phyloP scores from a whole-genome alignment of 2,329 filamentous ascomycete genomes.

The Sclerotinia glacialis region DNA sequence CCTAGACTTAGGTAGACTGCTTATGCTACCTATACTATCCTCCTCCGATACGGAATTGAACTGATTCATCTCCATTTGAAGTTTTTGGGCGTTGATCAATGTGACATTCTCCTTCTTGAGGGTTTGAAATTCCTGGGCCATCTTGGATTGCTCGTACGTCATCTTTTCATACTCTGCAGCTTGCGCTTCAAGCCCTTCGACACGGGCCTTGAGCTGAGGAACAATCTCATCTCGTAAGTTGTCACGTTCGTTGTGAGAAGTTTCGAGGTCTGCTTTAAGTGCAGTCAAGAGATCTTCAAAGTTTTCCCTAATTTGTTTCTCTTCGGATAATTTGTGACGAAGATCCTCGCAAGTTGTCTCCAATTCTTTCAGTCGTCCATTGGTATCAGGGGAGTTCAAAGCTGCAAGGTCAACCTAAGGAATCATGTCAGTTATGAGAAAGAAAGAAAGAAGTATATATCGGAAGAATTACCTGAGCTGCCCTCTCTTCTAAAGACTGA shows the following conservation, averaged over 20 bases:
- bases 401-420: conserved; percentile 45
- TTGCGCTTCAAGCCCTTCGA: conserved; percentile 76
- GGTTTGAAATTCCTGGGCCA: conserved; percentile 80
- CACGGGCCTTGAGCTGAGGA: conserved; percentile 70
- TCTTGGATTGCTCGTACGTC: conserved; percentile 75
- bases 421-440: conserved; percentile 26
- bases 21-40: conserved; percentile 32
- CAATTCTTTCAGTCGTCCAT: conserved; percentile 68
- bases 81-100: conserved; percentile 44
- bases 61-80: conserved; percentile 48
- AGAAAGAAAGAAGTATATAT: conserved; percentile 17
- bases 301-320: conserved; percentile 83
- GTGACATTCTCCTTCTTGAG: conserved; percentile 66
- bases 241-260: conserved; percentile 82
- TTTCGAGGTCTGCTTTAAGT: conserved; percentile 77
- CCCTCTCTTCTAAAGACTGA: conserved; percentile 74
- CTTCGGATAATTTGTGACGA: conserved; percentile 76
- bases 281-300: conserved; percentile 89
- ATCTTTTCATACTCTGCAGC: conserved; percentile 69
- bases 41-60: conserved; percentile 64
- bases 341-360: conserved; percentile 80
- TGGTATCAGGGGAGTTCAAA: conserved; percentile 55
- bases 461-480: conserved; percentile 54
- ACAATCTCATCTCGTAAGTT: conserved; percentile 87
- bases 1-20: conserved; percentile 29